Percentiles rank a stretch among this genome's conserved stretches.
Evolutionary conservation across 345 rosid species (phyloP).

Genomic region (Arabidopsis arenosa): DNA sequence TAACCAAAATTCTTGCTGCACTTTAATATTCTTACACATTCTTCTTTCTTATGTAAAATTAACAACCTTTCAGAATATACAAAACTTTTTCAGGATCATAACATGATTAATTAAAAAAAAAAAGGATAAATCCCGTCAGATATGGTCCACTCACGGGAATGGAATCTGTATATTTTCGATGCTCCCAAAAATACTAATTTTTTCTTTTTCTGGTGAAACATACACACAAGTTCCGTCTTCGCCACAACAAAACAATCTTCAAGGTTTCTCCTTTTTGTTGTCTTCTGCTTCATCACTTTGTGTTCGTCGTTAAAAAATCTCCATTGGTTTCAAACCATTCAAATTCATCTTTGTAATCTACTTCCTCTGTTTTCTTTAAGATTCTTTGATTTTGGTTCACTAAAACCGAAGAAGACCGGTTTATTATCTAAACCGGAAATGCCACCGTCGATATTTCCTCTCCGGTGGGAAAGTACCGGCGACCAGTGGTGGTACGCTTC

Average conservation of each 20-base stretch:
- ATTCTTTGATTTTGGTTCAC: constrained; percentile 17
- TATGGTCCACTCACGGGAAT: constrained; percentile 45
- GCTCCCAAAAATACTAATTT: not conserved
- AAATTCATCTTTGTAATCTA: not conserved
- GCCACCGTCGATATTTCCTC: constrained; percentile 86
- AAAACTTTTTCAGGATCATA: not conserved
- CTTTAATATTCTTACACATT: not conserved
- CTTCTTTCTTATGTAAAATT: constrained; percentile 9
- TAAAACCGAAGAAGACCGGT: not conserved
- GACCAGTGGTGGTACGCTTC: constrained; percentile 99
- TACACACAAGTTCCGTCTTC: constrained; percentile 27
- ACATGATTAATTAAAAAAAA: not conserved
- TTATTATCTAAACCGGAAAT: constrained; percentile 43
- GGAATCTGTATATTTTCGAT: constrained; percentile 38
- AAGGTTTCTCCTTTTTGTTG: constrained; percentile 36
- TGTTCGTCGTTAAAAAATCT: constrained; percentile 18
- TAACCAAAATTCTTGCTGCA: constrained; percentile 9
- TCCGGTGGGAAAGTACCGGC: constrained; percentile 98
- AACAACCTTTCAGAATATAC: constrained; percentile 19
- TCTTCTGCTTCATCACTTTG: constrained; percentile 39
- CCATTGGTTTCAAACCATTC: constrained; percentile 28
- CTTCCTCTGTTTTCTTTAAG: constrained; percentile 25
- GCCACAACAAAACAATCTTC: constrained; percentile 42
- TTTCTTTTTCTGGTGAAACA: constrained; percentile 16
- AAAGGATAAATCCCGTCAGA: constrained; percentile 9